phyloP scores from a whole-genome alignment of 2,329 filamentous ascomycete genomes.

The Zymoseptoria tritici region DNA sequence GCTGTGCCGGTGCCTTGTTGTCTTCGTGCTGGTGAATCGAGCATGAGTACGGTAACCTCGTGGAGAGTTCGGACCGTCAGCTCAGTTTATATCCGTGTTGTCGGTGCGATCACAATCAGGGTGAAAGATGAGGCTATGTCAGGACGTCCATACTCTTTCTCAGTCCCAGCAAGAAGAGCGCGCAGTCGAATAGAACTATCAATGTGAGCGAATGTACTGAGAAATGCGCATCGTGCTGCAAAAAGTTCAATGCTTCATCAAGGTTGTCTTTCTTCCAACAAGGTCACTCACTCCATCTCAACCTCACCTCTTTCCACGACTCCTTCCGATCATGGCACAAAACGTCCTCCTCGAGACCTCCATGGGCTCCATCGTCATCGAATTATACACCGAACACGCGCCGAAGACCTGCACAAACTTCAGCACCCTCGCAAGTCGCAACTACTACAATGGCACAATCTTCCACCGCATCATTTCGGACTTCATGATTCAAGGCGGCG shows the following conservation, averaged over 20 bases:
- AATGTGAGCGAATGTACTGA: background rate
- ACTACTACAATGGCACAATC: conserved; percentile 79
- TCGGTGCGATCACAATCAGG: no score
- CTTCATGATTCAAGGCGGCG: conserved; percentile 86
- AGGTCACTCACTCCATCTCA: background rate
- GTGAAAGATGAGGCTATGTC: no score
- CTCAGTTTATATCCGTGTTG: no score
- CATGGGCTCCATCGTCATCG: conserved; percentile 77
- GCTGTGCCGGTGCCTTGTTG: no score
- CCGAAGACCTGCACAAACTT: conserved; percentile 63
- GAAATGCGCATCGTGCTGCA: background rate
- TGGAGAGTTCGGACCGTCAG: no score
- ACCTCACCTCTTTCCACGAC: background rate
- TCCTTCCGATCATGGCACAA: conserved; percentile 55
- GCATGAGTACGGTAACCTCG: no score
- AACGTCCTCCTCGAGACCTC: conserved; percentile 76
- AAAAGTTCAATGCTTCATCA: background rate
- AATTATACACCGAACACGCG: conserved; percentile 85
- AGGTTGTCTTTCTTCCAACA: background rate
- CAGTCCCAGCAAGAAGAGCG: no score
- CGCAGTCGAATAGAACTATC: no score
- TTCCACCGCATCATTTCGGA: conserved; percentile 92
- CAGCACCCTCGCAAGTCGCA: conserved; percentile 64
- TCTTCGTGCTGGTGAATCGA: no score
- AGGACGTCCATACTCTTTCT: no score